phyloP scores from a whole-genome alignment of 192 early-diverging fungal species.

The Rhizophagus clarus region DNA sequence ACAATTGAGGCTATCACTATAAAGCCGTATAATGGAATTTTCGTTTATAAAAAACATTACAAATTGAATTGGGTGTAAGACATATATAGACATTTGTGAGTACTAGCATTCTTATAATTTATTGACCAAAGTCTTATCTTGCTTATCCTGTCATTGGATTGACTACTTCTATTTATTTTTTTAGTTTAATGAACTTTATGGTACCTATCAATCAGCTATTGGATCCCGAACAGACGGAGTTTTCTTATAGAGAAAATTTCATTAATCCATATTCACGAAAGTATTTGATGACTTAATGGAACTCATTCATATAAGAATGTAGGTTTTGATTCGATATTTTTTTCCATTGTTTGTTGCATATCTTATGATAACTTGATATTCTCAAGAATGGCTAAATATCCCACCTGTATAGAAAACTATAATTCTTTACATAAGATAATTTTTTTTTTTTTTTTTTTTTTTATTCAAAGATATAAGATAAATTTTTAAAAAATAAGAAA shows the following conservation, averaged over 20 bases:
- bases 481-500: no score
- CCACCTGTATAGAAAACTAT: no score
- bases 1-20: not conserved
- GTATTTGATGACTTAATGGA: constrained; percentile 2
- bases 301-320: not conserved
- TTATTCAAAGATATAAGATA: no score
- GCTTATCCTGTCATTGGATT: not conserved
- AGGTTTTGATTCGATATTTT: not conserved
- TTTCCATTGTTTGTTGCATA: not conserved
- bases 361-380: constrained; percentile 2
- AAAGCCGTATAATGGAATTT: not conserved
- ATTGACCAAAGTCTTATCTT: not conserved
- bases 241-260: constrained; percentile 19
- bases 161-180: constrained; percentile 4
- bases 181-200: constrained; percentile 13
- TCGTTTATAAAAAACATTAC: not conserved
- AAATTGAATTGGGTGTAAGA: not conserved
- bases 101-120: not conserved
- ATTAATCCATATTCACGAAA: constrained; percentile 5
- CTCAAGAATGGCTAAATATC: no score
- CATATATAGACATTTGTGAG: not conserved
- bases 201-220: constrained; percentile 15
- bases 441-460: no score
- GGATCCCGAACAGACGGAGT: not conserved
- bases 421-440: no score